Base-by-base conservation (phyloP, 2,329 filamentous ascomycete species). In the Aspergillus flavus region DNA sequence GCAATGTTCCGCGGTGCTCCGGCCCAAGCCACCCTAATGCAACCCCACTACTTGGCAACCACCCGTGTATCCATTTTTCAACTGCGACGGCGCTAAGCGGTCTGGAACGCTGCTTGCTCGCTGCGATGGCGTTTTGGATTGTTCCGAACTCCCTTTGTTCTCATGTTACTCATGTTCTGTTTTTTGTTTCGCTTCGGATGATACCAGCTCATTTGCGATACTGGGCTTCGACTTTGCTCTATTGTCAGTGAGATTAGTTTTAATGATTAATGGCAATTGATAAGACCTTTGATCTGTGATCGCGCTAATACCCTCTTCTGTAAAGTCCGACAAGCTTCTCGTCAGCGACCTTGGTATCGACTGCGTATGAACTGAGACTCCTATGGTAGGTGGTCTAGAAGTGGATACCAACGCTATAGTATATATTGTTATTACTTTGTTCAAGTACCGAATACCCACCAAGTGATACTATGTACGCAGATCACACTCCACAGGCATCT, bases 201-300 rank as follows among this genome's bases (percentile, higher is more conserved):
- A 78, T 78, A 78, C 76, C 76, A 76, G 71, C 73, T 76, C 72
- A 73, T 72, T 66, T 71, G 66, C 71, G 68, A 69, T 69, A 66
- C 65, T 71, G 68, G 71, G 73, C 72, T 71, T 71, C 66, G 68
- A 62, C 65, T 67, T 61, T 55, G 59, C 53, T 62, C 63, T 65
- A 59, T 69, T 67, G 62, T 64, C 64, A 66, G 63, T 72, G 66
- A 55, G 34, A 66, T 71, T 73, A 69, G 64, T 65, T 71, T 68
- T 72, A 70, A 72, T 71, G 66, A 72, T 71, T 68, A 64, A 74
- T 68, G 71, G 69, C 62, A 71, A 75, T 73, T n/a, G 68, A 66
- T 64, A 71, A 68, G 65, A 68, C 62, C 66, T 69, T 69, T 61
- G 64, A 61, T 55, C n/a, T 39, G n/a, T 41, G 52, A 23, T 19